Evolutionary conservation across 2,329 filamentous ascomycete genomes (phyloP).

Genomic region (Aspergillus sp.): DNA sequence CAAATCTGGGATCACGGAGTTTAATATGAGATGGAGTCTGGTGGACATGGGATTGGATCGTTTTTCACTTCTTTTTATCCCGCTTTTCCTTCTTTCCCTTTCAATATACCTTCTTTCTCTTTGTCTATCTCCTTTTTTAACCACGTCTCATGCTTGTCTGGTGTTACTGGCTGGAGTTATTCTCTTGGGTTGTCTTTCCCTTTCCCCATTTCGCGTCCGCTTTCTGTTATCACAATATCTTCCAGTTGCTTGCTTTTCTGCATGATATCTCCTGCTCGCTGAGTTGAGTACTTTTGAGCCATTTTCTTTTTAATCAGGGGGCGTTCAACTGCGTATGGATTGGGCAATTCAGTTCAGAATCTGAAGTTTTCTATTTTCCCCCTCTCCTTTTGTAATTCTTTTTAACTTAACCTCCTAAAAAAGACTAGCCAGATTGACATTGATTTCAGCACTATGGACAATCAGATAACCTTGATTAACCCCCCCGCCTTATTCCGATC

Average conservation of each 20-base stretch:
- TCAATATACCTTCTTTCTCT: not conserved
- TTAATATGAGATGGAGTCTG: slow-evolving; percentile 16
- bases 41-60: slow-evolving; percentile 14
- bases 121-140: not conserved
- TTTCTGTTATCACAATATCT: not conserved
- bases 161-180: slow-evolving; percentile 2
- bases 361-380: not conserved
- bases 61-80: slow-evolving; percentile 5
- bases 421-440: not conserved
- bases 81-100: not conserved
- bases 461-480: not conserved
- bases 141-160: not conserved
- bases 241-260: not conserved
- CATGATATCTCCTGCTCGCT: slow-evolving; percentile 5
- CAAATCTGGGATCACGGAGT: slow-evolving; percentile 19
- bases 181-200: not conserved
- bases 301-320: not conserved
- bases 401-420: not conserved
- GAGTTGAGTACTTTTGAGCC: slow-evolving; percentile 1
- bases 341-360: not conserved
- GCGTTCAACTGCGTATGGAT: not conserved
- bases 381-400: not conserved
- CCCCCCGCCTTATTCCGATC: not conserved
- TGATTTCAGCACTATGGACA: not conserved
- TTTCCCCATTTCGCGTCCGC: not conserved